Evolutionary conservation across 345 rosid species (phyloP).

Genomic region (Nephelium lappaceum): DNA sequence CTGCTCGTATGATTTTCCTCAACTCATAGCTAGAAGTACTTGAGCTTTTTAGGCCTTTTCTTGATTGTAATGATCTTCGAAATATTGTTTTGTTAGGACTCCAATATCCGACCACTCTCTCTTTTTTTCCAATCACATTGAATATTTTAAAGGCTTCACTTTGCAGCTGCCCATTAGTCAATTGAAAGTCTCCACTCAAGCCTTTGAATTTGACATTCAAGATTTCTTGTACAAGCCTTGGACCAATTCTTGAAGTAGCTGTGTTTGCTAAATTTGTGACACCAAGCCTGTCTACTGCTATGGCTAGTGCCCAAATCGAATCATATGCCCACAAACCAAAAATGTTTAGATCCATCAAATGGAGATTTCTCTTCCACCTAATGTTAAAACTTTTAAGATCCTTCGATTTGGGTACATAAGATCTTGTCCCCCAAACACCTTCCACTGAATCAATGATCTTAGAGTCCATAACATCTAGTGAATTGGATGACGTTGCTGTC

Average conservation of each 20-base stretch:
- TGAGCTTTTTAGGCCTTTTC: too few species aligned
- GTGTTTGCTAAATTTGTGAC: constrained; percentile 8
- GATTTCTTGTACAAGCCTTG: constrained; percentile 5
- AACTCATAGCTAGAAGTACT: too few species aligned
- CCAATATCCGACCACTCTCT: constrained; percentile 47
- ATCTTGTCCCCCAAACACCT: constrained; percentile 15
- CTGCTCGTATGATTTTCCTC: too few species aligned
- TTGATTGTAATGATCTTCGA: background rate
- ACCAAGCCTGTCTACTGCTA: constrained; percentile 14
- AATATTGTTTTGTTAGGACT: constrained; percentile 19
- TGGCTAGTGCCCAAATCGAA: constrained; percentile 19
- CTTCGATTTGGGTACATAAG: background rate
- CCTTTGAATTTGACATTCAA: constrained; percentile 17
- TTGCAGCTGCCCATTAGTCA: constrained; percentile 40
- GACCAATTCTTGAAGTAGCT: constrained; percentile 18
- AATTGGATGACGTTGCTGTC: constrained; percentile 28
- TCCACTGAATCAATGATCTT: background rate
- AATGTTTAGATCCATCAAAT: background rate
- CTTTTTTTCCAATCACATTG: constrained; percentile 39
- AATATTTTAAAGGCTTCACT: constrained; percentile 45
- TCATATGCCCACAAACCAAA: constrained; percentile 30
- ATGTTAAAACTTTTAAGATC: background rate
- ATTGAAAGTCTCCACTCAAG: constrained; percentile 16
- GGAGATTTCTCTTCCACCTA: constrained; percentile 9
- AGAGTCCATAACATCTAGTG: background rate